Base-by-base conservation (phyloP, 768 basidiomycete species). In the Tulasnella sp. region DNA sequence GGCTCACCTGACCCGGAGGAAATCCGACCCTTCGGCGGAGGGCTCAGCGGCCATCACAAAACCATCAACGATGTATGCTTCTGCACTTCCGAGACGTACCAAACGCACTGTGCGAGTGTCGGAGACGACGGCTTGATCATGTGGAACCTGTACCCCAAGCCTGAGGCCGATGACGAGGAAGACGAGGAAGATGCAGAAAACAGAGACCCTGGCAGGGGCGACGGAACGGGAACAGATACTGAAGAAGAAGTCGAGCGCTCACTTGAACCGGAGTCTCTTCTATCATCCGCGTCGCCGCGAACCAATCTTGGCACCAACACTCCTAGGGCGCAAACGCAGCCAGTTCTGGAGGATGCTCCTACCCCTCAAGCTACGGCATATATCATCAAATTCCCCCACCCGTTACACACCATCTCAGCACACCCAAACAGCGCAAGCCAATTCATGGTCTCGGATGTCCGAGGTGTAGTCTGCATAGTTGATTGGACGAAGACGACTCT, bases 11-110 rank as follows among this genome's bases (percentile, higher is more conserved):
- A 16, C 78, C 80, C 5, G 79, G 89, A 90, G 76, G 78, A 83
- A 72, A 80, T 88, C 65, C 90, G 88, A 74, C 80, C 85, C 6
- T 93, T 94, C 76, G 92, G 90, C 34, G 91, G 91, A 2, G 90
- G 90, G 1, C 81, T 91, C 37, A 91, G 88, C 75, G 92, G 91
- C 1, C 92, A 94, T 76, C 90, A 92, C 78, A 89, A 88, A 42
- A 86, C 83, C 76, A 83, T 94, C 17, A 92, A 88, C 75, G 91
- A 88, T 75, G 88, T 94, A 83, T 82, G 86, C 29, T 94, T 91
- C 76, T 91, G 90, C 78, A 91, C 75, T 81, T 84, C 59, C 85
- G 90, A 75, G 91, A 92, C 79, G 85, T 94, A 74, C 62, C 62
- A 72, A 73, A 92, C 90, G 8, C 90, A 91, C 11, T 89, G 91